A percentile compares a stretch with the other conserved stretches of the same genome.
Evolutionary conservation across 129 eudicot genomes (phyloP).

Genomic region (Chrysanthemum makinoi): DNA sequence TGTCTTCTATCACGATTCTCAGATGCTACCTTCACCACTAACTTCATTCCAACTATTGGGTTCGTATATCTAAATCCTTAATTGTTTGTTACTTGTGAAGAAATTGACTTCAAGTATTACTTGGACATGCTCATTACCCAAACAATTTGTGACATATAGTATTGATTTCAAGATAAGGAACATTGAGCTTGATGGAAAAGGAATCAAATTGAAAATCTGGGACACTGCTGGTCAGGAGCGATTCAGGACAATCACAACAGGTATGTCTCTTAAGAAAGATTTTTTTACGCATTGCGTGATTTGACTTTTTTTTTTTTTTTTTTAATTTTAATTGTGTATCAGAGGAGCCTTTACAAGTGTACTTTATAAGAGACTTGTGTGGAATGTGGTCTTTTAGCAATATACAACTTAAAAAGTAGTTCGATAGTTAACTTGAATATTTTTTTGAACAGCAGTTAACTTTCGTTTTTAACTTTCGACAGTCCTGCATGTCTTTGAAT

Average conservation of each 20-base stretch:
- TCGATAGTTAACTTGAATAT: too few species aligned
- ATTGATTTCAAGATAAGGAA: slow-evolving; percentile 97
- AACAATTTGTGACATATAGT: slow-evolving; percentile 23
- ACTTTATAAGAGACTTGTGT: too few species aligned
- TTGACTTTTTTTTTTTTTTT: too few species aligned
- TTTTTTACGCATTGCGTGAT: too few species aligned
- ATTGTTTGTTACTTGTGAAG: slow-evolving; percentile 6
- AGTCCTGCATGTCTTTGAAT: too few species aligned
- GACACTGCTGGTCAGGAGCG: slow-evolving; percentile 99
- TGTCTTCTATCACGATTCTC: slow-evolving; percentile 98
- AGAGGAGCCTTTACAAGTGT: too few species aligned
- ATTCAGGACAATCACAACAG: slow-evolving; percentile 94
- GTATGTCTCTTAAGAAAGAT: slow-evolving; percentile 31
- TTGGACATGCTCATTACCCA: background rate
- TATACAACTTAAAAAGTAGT: too few species aligned
- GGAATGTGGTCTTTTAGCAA: too few species aligned
- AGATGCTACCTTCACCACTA: slow-evolving; percentile 98
- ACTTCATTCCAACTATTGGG: slow-evolving; percentile 98
- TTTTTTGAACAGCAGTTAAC: too few species aligned
- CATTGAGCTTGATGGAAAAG: slow-evolving; percentile 89
- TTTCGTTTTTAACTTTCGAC: too few species aligned
- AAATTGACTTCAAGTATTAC: background rate
- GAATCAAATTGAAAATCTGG: slow-evolving; percentile 96
- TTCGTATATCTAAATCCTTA: slow-evolving; percentile 35
- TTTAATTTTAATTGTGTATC: too few species aligned